Percentiles rank a stretch among this genome's conserved stretches.
phyloP scores from a whole-genome alignment of 805 yeast genomes.

The Metschnikowia similis region DNA sequence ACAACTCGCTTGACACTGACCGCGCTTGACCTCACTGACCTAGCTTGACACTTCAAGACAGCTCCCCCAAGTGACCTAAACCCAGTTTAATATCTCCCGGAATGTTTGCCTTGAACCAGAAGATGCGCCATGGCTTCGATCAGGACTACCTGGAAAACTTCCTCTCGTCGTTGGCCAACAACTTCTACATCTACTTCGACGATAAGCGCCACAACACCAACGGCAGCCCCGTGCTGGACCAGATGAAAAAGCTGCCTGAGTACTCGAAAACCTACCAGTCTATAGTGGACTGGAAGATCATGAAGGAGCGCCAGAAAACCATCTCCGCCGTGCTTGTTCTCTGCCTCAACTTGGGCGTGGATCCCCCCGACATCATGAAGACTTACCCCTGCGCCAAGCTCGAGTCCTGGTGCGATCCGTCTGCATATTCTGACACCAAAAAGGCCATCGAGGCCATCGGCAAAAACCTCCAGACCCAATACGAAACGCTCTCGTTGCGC shows the following conservation, averaged over 20 bases:
- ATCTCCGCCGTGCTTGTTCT: constrained; percentile 88
- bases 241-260: constrained; percentile 42
- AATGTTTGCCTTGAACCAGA: constrained; percentile 39
- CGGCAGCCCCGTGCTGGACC: constrained; percentile 69
- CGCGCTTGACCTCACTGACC: no score
- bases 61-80: no score
- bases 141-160: constrained; percentile 57
- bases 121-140: constrained; percentile 63
- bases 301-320: constrained; percentile 87
- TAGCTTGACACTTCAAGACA: no score
- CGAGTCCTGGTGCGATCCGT: constrained; percentile 93
- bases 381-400: constrained; percentile 88
- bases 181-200: constrained; percentile 80
- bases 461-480: constrained; percentile 79
- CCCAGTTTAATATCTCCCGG: no score
- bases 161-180: constrained; percentile 53
- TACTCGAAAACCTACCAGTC: constrained; percentile 55
- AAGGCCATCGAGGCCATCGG: constrained; percentile 91
- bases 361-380: constrained; percentile 92
- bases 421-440: constrained; percentile 73
- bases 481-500: constrained; percentile 81
- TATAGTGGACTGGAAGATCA: constrained; percentile 84
- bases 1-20: no score
- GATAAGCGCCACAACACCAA: constrained; percentile 89
- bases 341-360: constrained; percentile 90